Evolutionary conservation across 2,329 filamentous ascomycete species (phyloP), one percentile per base, ranked within the genome.

Genomic region (Ophiocordyceps robertsii): DNA sequence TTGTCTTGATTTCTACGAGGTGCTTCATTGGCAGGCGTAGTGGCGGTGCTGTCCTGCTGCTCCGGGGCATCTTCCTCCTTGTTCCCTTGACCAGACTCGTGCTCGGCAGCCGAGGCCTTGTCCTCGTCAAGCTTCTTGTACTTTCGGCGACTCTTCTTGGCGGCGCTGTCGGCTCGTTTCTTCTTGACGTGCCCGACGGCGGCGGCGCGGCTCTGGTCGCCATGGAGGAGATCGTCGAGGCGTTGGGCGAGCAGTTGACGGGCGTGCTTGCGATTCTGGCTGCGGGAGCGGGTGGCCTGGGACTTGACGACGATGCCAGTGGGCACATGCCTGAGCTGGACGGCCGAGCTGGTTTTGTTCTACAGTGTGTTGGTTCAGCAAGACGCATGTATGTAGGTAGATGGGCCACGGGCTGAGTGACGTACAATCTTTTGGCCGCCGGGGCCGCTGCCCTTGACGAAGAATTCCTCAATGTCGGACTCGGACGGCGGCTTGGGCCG

Each of bases 281-380:
- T 75, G 16, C 87, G 78, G 1, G 85, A 93, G 39, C 92, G 80
- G 9, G 92, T 96, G 17, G 82, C 87, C 64, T 98, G 92, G 43
- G 79, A 90, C 66, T 98, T 98, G 48, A 98, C 77, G 13, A 96
- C 89, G 42, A 95, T 78, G 47, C 90, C 90, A 1, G 89, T 94
- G 6, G 90, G 87, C 14, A 84, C 66, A 61, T 98, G 92, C 51
- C 82, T 92, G 31, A 98, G 71, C 60, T 98, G 92, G 3, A 95
- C 90, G 32, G 90, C 90, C 0, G 86, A 95, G 50, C 81, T 88
- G 24, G 92, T 98, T 77, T 98, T 98, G 66, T 98, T 98, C 82
- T 81, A 47, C 39, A 7, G 36, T 27, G 32, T 7, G 33, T 10
- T 36, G 9, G 19, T 14, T 16, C 12, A 13, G 11, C 27, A 21